phyloP scores from a whole-genome alignment of 2,329 filamentous ascomycete species.

The Salinomyces thailandicus region DNA sequence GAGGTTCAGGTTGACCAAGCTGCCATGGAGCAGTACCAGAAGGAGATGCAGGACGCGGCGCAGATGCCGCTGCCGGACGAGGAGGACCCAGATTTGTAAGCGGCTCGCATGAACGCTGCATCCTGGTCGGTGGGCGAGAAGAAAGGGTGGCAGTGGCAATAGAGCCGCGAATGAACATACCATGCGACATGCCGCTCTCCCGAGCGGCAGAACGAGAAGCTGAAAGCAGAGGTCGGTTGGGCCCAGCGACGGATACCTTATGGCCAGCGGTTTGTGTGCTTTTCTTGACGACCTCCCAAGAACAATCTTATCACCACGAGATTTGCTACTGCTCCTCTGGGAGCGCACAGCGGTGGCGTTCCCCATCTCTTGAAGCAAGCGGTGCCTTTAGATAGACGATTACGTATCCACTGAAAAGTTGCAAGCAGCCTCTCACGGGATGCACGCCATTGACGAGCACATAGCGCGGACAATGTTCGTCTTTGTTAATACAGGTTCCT shows the following conservation, averaged over 20 bases:
- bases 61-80: constrained; percentile 84
- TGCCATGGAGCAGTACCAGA: constrained; percentile 69
- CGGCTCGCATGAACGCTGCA: constrained; percentile 1
- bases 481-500: no score
- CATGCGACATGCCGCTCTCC: background rate
- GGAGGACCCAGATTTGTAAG: constrained; percentile 62
- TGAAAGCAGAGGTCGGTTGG: constrained; percentile 14
- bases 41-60: constrained; percentile 78
- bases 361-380: constrained; percentile 3
- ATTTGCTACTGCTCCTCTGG: background rate
- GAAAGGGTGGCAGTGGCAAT: constrained; percentile 7
- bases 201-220: background rate
- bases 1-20: constrained; percentile 80
- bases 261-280: constrained; percentile 18
- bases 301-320: background rate
- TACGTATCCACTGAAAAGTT: constrained; percentile 18
- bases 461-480: no score
- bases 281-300: constrained; percentile 8
- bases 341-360: constrained; percentile 20
- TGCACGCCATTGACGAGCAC: no score
- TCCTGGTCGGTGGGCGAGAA: background rate
- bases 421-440: no score
- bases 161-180: constrained; percentile 9
- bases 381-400: constrained; percentile 19
- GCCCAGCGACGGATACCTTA: constrained; percentile 17